Evolutionary conservation across 352 stramenopile species (phyloP).

Genomic region (Pythium angustatum): DNA sequence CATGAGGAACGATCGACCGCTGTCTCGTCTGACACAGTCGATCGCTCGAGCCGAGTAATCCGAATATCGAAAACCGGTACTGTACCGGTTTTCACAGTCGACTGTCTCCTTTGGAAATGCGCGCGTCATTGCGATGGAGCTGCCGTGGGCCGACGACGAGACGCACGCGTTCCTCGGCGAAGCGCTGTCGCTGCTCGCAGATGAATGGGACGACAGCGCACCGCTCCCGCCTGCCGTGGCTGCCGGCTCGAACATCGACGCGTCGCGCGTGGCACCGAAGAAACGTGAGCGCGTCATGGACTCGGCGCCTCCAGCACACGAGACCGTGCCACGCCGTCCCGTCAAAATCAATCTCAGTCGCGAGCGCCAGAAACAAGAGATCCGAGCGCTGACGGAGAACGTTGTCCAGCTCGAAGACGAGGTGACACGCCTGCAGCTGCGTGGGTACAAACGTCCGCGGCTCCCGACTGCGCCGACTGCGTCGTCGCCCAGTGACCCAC

Average conservation of each 20-base stretch:
- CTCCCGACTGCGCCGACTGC: no score
- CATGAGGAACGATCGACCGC: no score
- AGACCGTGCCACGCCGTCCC: background rate
- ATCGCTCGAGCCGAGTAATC: no score
- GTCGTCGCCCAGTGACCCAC: no score
- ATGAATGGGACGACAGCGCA: background rate
- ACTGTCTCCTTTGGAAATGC: background rate
- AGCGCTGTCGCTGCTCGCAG: conserved; percentile 7
- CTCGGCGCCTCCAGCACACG: no score
- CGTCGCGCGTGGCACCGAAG: background rate
- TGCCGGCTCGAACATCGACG: no score
- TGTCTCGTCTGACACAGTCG: no score
- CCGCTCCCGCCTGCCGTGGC: no score
- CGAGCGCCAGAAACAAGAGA: conserved; percentile 16
- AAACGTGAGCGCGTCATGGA: no score
- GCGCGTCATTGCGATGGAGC: conserved; percentile 1
- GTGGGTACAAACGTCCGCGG: no score
- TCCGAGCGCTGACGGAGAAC: background rate
- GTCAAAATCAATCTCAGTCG: conserved; percentile 17
- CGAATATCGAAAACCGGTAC: no score
- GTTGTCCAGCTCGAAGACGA: background rate
- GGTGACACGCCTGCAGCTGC: background rate
- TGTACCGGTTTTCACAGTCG: no score
- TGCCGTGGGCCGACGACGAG: conserved; percentile 2
- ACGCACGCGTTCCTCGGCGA: conserved; percentile 3